Conservation (phyloP, 257 asterid species). For the Solanum sejunctum region DNA sequence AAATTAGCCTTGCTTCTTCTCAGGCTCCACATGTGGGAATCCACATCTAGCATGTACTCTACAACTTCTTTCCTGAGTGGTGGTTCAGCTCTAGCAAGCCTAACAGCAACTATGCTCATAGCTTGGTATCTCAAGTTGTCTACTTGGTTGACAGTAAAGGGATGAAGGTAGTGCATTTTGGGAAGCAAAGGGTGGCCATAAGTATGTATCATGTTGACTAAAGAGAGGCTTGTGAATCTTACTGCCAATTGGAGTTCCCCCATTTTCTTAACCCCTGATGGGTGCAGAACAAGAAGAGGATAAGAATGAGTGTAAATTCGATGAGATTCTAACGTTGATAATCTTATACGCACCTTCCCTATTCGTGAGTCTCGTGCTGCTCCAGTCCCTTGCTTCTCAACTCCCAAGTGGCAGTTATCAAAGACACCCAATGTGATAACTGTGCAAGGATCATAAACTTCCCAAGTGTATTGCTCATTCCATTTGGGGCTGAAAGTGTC, state of each 20-base stretch:
- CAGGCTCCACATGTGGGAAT: slow-evolving; percentile 81
- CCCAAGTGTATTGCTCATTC: slow-evolving; percentile 85
- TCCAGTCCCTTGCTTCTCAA: slow-evolving; percentile 9
- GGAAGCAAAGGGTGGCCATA: slow-evolving; percentile 57
- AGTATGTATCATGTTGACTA: slow-evolving; percentile 34
- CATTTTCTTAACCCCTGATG: slow-evolving; percentile 66
- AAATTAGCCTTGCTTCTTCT: slow-evolving; percentile 70
- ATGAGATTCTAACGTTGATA: slow-evolving; percentile 50
- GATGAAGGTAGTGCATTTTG: slow-evolving; percentile 66
- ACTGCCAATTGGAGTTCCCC: slow-evolving; percentile 62
- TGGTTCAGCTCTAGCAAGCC: slow-evolving; percentile 69
- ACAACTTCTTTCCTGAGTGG: slow-evolving; percentile 68
- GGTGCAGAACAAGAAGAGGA: slow-evolving; percentile 61
- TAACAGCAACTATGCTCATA: slow-evolving; percentile 47
- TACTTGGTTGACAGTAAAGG: slow-evolving; percentile 54
- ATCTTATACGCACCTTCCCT: slow-evolving; percentile 60
- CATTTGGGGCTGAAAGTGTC: slow-evolving; percentile 49
- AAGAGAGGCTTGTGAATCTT: slow-evolving; percentile 51
- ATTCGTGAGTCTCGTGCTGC: slow-evolving; percentile 32
- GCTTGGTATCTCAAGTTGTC: slow-evolving; percentile 62
- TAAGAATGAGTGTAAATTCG: slow-evolving; percentile 47
- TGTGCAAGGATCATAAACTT: slow-evolving; percentile 73
- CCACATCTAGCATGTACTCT: slow-evolving; percentile 65
- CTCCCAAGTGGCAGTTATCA: slow-evolving; percentile 51
- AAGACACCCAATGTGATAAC: slow-evolving; percentile 64